phyloP scores from a whole-genome alignment of 1,139 yeast species.

The Zygosaccharomyces sapae region DNA sequence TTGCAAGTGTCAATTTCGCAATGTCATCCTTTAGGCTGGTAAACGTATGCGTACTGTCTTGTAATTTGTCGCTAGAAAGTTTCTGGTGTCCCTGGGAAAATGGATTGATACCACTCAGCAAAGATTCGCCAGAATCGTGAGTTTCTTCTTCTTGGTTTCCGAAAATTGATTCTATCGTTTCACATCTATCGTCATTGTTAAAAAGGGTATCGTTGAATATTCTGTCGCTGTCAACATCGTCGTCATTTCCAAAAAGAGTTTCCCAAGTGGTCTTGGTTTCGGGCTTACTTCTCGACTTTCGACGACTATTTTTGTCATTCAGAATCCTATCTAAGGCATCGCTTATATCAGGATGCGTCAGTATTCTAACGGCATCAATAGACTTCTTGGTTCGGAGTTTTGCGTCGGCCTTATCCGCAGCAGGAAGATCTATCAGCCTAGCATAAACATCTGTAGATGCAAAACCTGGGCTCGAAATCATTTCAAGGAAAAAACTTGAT shows the following conservation, averaged over 20 bases:
- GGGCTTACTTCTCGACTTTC: constrained; percentile 3
- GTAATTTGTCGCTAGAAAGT: background rate
- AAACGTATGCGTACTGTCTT: constrained; percentile 32
- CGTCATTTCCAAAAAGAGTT: constrained; percentile 22
- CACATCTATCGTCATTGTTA: constrained; percentile 9
- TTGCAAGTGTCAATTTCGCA: constrained; percentile 40
- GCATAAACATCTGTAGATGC: constrained; percentile 18
- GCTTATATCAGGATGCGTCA: constrained; percentile 21
- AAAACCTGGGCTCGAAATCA: constrained; percentile 27
- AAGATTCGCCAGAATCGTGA: background rate
- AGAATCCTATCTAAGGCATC: constrained; percentile 25
- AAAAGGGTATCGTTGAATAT: constrained; percentile 12
- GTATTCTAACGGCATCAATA: constrained; percentile 15
- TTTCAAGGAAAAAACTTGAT: constrained; percentile 47
- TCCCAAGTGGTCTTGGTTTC: constrained; percentile 6
- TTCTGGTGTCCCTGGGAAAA: background rate
- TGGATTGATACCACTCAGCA: background rate
- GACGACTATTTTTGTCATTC: constrained; percentile 11
- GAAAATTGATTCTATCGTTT: constrained; percentile 6
- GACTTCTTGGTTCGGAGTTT: constrained; percentile 1
- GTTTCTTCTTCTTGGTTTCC: constrained; percentile 11
- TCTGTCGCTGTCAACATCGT: constrained; percentile 9
- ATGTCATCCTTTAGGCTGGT: constrained; percentile 67
- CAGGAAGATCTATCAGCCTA: constrained; percentile 12
- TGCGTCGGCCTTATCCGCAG: background rate